phyloP scores from a whole-genome alignment of 257 asterid genomes.

The Solanum neorickii region DNA sequence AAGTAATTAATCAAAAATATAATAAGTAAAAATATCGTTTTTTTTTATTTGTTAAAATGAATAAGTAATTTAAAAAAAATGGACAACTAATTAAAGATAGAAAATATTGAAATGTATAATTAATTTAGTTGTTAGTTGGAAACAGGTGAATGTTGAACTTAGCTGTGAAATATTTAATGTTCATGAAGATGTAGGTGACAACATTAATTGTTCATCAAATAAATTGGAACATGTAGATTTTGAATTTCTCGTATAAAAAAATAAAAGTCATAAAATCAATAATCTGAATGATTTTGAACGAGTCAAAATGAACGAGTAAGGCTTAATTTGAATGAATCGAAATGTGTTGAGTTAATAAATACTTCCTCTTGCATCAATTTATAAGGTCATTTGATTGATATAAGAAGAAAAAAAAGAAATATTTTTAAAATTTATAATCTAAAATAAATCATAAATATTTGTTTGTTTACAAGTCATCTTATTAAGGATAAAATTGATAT shows the following conservation, averaged over 20 bases:
- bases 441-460: too few species aligned
- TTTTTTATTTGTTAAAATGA: too few species aligned
- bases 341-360: neutral
- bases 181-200: neutral
- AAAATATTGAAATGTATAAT: neutral
- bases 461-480: neutral
- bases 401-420: too few species aligned
- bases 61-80: too few species aligned
- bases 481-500: neutral
- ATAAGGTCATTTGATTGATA: neutral
- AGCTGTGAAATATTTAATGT: neutral
- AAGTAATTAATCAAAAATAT: too few species aligned
- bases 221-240: neutral
- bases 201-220: neutral
- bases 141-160: neutral
- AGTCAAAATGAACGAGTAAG: neutral
- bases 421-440: too few species aligned
- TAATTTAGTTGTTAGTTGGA: neutral
- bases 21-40: fast-evolving
- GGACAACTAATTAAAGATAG: too few species aligned
- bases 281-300: neutral
- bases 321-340: neutral
- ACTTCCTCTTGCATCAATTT: neutral
- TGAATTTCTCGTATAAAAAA: too few species aligned
- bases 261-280: neutral